phyloP scores from a whole-genome alignment of 208 protist genomes.

The Leishmania braziliensis region DNA sequence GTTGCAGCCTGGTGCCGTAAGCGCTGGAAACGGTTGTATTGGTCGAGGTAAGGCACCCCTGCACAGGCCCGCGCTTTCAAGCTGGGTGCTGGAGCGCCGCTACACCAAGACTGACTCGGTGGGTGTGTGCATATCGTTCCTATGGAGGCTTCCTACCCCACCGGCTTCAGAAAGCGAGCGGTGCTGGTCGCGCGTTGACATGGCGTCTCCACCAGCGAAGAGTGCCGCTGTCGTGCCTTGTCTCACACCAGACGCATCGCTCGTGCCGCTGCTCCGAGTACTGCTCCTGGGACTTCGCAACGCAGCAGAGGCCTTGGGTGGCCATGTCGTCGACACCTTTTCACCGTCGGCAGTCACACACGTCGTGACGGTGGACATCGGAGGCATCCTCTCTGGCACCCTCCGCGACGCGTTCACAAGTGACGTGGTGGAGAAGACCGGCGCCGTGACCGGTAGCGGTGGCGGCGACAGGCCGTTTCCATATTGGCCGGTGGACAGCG shows the following conservation, averaged over 20 bases:
- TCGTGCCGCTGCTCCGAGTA: constrained; percentile 46
- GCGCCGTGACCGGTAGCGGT: background rate
- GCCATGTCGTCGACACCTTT: constrained; percentile 44
- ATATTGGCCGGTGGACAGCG: constrained; percentile 30
- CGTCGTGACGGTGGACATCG: constrained; percentile 70
- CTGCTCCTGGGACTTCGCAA: constrained; percentile 50
- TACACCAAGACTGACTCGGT: constrained; percentile 56
- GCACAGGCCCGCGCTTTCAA: constrained; percentile 32
- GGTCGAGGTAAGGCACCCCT: no score
- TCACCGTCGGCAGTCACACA: constrained; percentile 62
- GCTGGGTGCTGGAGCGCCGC: constrained; percentile 50
- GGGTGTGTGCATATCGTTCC: constrained; percentile 44
- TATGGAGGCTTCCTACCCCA: constrained; percentile 38
- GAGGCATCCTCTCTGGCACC: constrained; percentile 33
- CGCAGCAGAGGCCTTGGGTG: constrained; percentile 60
- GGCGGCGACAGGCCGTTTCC: background rate
- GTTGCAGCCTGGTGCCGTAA: background rate
- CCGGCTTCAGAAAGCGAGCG: background rate
- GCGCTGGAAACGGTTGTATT: background rate
- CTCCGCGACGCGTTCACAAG: constrained; percentile 27
- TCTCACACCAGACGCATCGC: background rate
- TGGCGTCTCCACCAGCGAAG: background rate
- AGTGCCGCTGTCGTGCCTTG: background rate
- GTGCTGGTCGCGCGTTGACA: background rate
- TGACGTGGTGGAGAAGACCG: background rate